phyloP scores from a whole-genome alignment of 169 alveolate genomes.

The Plasmodium billcollinsi region DNA sequence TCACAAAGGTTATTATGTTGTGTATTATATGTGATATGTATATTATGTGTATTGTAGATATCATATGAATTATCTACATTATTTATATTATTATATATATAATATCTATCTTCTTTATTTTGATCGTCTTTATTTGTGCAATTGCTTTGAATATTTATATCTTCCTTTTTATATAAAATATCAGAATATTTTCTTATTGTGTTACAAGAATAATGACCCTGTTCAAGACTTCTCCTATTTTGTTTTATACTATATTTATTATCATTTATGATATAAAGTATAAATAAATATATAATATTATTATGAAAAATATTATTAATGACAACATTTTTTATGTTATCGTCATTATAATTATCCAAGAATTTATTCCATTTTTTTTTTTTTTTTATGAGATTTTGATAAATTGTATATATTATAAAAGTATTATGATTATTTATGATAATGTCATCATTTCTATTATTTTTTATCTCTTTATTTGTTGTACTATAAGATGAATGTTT shows the following conservation, averaged over 20 bases:
- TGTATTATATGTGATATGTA: constrained; percentile 4
- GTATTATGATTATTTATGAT: background rate
- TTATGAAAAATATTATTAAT: constrained; percentile 63
- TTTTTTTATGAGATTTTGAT: constrained; percentile 25
- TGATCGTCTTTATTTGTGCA: background rate
- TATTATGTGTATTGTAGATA: background rate
- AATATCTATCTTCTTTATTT: background rate
- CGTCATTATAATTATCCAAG: constrained; percentile 50
- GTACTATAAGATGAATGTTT: background rate
- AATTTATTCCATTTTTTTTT: constrained; percentile 31
- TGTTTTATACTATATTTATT: constrained; percentile 35
- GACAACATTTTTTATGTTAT: constrained; percentile 56
- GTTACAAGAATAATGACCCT: background rate
- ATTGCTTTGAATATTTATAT: background rate
- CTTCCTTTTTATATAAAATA: background rate
- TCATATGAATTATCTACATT: too few relatives aligned
- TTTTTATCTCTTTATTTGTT: background rate
- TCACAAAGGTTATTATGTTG: too few relatives aligned
- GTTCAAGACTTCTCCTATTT: background rate
- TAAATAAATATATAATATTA: constrained; percentile 62
- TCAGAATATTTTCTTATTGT: constrained; percentile 1
- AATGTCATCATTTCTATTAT: background rate
- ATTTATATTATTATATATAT: too few relatives aligned
- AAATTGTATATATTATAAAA: background rate
- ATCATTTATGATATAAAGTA: constrained; percentile 59